Evolutionary conservation across 176 grass and related monocot genomes (phyloP).

Genomic region (Zoysia japonica): DNA sequence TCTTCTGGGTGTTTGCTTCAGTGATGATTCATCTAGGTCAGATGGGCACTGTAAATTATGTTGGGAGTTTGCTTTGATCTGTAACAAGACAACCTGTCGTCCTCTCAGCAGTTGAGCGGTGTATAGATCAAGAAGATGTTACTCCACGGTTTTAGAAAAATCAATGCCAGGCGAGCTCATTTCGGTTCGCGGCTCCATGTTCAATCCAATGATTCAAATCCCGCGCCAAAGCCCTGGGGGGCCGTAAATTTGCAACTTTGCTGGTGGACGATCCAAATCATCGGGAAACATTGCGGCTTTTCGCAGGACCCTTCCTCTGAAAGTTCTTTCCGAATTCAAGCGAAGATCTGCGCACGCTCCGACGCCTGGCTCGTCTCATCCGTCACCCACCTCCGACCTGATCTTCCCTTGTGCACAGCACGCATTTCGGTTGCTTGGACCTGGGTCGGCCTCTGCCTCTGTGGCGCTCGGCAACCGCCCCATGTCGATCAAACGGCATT

Average conservation of each 20-base stretch:
- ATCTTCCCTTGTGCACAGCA: slow-evolving; percentile 11
- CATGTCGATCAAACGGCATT: neutral
- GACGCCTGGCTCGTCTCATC: neutral
- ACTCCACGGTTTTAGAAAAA: neutral
- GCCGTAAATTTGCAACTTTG: neutral
- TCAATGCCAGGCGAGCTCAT: neutral
- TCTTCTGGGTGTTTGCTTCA: neutral
- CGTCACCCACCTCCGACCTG: slow-evolving; percentile 17
- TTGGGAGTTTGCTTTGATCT: slow-evolving; percentile 2
- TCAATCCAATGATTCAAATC: neutral
- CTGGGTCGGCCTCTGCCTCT: neutral
- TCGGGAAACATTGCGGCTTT: neutral
- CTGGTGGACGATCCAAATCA: neutral
- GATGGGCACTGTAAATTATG: neutral
- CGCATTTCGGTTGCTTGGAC: neutral
- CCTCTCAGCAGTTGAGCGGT: neutral
- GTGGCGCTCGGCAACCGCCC: neutral
- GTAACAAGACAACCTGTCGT: slow-evolving; percentile 25
- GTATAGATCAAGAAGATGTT: slow-evolving; percentile 4
- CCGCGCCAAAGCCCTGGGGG: neutral
- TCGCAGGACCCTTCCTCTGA: neutral
- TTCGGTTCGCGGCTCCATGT: neutral
- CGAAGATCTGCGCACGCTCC: neutral
- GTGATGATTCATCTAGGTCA: neutral
- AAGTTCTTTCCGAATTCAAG: slow-evolving; percentile 16